These are phyloP conservation scores for Citropsis articulata DNA, from an alignment of 345 rosid genomes.

Conservation along the genomic window DNA sequence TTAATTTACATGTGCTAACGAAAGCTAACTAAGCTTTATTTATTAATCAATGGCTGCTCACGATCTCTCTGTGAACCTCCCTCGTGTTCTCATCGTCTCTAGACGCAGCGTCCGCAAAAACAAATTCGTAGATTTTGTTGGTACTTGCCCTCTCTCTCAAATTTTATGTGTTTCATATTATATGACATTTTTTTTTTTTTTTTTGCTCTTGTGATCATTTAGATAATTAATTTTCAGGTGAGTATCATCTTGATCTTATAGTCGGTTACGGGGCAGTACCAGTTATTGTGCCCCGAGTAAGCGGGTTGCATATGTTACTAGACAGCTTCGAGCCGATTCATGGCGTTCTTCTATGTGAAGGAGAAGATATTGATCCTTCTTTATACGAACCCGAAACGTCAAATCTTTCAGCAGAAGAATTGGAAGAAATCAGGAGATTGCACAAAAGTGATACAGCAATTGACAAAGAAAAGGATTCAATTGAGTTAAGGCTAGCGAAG, in stretches of 20 bases:
- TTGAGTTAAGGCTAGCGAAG: conserved; percentile 68
- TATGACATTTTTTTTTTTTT: too few relatives aligned
- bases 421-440: conserved; percentile 62
- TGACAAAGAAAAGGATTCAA: conserved; percentile 76
- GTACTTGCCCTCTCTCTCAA: conserved; percentile 21
- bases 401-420: conserved; percentile 52
- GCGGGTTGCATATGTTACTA: conserved; percentile 64
- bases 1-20: not conserved
- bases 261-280: conserved; percentile 80
- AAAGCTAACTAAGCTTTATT: not conserved
- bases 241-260: conserved; percentile 88
- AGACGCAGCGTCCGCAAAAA: conserved; percentile 81
- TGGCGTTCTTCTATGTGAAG: conserved; percentile 91
- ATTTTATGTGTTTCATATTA: not conserved
- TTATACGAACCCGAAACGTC: conserved; percentile 50
- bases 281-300: conserved; percentile 76
- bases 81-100: conserved; percentile 85
- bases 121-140: conserved; percentile 87
- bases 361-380: conserved; percentile 90
- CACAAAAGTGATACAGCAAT: conserved; percentile 71
- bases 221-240: conserved; percentile 43
- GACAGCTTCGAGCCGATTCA: conserved; percentile 92
- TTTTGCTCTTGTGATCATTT: not conserved
- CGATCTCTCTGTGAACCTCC: conserved; percentile 65
- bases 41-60: conserved; percentile 30